Base-by-base conservation (phyloP, 331 rosid genomes). In the Malus hybrid region DNA sequence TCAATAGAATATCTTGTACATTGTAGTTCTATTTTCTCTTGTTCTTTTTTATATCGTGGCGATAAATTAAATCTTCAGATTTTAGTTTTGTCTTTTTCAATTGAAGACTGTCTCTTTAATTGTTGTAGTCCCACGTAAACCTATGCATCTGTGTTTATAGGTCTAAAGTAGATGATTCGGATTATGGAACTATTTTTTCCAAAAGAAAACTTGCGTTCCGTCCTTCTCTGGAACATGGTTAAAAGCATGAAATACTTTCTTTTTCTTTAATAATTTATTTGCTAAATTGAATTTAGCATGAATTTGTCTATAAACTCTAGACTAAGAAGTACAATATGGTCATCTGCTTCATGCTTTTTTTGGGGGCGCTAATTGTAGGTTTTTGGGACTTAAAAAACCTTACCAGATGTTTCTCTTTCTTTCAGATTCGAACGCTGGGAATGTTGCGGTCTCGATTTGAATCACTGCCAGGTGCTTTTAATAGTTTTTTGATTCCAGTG, bases 351-450 rank as follows among this genome's bases (percentile, higher is more conserved):
- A 34, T 72, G 27, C 46, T 52, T 80, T 10, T 32, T 19, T 68
- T 65, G 1, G 4, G 46, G 46, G 69, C 16, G 4, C 7, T 70
- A 20, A 72, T 42, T 71, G 65, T 32, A 16, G 56, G 54, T 46
- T 81, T 65, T 67, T 76, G 63, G 76, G 56, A 85, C 81, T 76
- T 84, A 50, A 32, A 69, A 73, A 76, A 56, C 32, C 60, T 66
- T 2, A 75, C 50, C 67, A 61, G 74, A 39, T 81, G 33, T 71
- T 10, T 42, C 76, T 64, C 69, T 77, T 69, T 76, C 72, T 83
- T 85, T 76, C 85, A 94, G 99, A 94, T 94, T 83, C 96, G 99
- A 24, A 92, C 96, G 44, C 79, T 94, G 85, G 97, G 83, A 62
- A 82, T 94, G 81, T 83, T 94, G 76, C 84, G 97, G 80, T 87